These are phyloP conservation scores for Chytriomyces hyalinus DNA, from an alignment of 192 early-diverging fungal species.

Conservation along the genomic window DNA sequence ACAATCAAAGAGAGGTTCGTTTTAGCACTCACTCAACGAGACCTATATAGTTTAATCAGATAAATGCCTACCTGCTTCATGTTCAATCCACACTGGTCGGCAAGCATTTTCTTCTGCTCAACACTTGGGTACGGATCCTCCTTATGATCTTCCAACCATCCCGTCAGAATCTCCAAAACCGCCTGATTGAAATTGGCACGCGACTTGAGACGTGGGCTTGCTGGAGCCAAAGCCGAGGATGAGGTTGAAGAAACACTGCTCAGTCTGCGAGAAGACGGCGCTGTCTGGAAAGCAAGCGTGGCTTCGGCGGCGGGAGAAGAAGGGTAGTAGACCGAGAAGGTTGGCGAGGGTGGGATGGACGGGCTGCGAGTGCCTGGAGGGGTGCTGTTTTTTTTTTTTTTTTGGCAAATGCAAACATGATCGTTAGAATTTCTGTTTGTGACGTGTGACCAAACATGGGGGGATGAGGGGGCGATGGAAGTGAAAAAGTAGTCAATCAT, in stretches of 20 bases:
- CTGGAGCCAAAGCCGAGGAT: not conserved
- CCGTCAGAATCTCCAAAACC: slow-evolving; percentile 20
- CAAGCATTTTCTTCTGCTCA: slow-evolving; percentile 18
- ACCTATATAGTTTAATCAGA: not conserved
- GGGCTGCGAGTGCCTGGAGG: slow-evolving; percentile 1
- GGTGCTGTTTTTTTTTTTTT: not conserved
- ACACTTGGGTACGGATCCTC: slow-evolving; percentile 22
- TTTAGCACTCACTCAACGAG: not conserved
- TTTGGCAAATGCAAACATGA: not conserved
- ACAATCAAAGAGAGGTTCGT: not conserved
- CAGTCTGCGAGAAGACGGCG: not conserved
- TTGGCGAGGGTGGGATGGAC: not conserved
- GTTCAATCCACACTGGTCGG: slow-evolving; percentile 19
- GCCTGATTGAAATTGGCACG: slow-evolving; percentile 20
- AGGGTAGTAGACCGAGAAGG: not conserved
- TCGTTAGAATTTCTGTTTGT: not conserved
- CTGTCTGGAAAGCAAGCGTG: not conserved
- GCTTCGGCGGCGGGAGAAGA: not conserved
- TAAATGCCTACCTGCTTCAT: slow-evolving; percentile 5
- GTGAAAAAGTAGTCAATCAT: not conserved
- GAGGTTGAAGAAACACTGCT: not conserved
- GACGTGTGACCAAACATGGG: not conserved
- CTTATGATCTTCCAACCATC: slow-evolving; percentile 12
- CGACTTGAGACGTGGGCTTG: not conserved
- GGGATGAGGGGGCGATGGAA: not conserved